These are phyloP conservation scores for Chrysoporthe puriensis DNA, from an alignment of 2,329 filamentous ascomycete genomes.

Conservation along the genomic window DNA sequence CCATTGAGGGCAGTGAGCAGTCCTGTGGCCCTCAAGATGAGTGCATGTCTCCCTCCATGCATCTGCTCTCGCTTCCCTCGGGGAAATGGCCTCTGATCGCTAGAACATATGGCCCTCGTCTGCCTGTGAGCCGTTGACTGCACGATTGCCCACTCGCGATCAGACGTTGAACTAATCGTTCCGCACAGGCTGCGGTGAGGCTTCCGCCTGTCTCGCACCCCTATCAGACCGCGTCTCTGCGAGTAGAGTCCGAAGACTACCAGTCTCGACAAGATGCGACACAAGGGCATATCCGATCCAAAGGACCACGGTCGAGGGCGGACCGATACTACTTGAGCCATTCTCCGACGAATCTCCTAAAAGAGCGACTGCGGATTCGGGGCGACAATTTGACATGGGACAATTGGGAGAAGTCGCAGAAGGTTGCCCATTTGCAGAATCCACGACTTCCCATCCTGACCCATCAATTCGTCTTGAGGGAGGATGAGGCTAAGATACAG, in stretches of 20 bases:
- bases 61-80: neutral
- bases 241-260: neutral
- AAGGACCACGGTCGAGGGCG: neutral
- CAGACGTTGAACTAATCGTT: neutral
- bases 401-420: slow-evolving; percentile 15
- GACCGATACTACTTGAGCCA: slow-evolving; percentile 3
- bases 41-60: slow-evolving; percentile 17
- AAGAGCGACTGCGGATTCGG: slow-evolving; percentile 8
- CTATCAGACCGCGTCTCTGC: neutral
- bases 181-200: neutral
- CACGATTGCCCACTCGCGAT: neutral
- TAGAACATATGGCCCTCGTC: neutral
- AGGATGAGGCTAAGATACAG: slow-evolving; percentile 30
- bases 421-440: slow-evolving; percentile 32
- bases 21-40: slow-evolving; percentile 10
- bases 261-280: neutral
- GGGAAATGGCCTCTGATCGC: neutral
- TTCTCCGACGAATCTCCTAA: slow-evolving; percentile 21
- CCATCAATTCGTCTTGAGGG: slow-evolving; percentile 33
- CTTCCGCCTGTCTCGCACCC: neutral
- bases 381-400: slow-evolving; percentile 11
- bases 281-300: neutral
- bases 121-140: slow-evolving; percentile 2
- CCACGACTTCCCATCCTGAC: slow-evolving; percentile 34
- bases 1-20: slow-evolving; percentile 6